Evolutionary conservation across 768 basidiomycete species (phyloP).

Genomic region (Macrolepiota dolichaula): DNA sequence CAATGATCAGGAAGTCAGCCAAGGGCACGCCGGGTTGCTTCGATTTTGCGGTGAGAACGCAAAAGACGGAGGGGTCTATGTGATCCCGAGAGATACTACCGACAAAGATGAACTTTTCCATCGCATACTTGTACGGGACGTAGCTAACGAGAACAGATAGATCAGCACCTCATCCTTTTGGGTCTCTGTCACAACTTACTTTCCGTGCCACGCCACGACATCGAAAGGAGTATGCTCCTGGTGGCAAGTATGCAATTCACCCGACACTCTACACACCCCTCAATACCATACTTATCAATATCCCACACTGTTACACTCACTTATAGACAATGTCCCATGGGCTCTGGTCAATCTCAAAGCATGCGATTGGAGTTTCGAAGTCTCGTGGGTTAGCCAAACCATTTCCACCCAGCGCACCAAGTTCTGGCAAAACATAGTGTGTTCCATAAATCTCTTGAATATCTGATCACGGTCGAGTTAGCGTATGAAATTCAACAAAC

Average conservation of each 20-base stretch:
- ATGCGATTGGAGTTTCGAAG: conserved; percentile 62
- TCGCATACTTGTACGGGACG: conserved; percentile 63
- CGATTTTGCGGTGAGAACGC: conserved; percentile 63
- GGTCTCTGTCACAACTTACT: conserved; percentile 40
- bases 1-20: conserved; percentile 63
- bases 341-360: conserved; percentile 62
- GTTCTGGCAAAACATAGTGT: conserved; percentile 61
- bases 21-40: conserved; percentile 56
- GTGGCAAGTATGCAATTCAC: conserved; percentile 47
- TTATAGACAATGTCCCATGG: conserved; percentile 57
- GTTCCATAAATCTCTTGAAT: conserved; percentile 63
- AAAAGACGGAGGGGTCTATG: conserved; percentile 68
- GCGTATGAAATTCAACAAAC: not conserved
- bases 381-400: conserved; percentile 66
- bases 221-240: conserved; percentile 71
- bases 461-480: conserved; percentile 29
- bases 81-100: conserved; percentile 68
- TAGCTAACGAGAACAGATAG: conserved; percentile 34
- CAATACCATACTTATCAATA: not conserved
- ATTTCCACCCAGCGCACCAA: conserved; percentile 63
- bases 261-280: conserved; percentile 39
- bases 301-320: conserved; percentile 21
- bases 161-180: not conserved
- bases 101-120: conserved; percentile 61
- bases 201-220: conserved; percentile 70